Evolutionary conservation across 495 filamentous ascomycete species (phyloP).

Genomic region (Penicillium waksmanii): DNA sequence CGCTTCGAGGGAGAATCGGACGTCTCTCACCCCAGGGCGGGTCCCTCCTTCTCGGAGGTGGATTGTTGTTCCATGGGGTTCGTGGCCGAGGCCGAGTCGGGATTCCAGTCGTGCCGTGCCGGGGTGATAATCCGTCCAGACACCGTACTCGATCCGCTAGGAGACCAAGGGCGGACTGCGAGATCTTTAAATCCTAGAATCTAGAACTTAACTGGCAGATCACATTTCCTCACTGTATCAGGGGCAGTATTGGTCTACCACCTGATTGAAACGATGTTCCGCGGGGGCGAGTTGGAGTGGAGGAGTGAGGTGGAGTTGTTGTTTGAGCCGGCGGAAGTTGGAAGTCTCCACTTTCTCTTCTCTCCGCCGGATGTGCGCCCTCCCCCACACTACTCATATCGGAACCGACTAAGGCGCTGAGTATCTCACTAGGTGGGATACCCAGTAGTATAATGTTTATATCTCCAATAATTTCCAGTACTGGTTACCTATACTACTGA

Average conservation of each 20-base stretch:
- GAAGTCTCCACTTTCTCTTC: background rate
- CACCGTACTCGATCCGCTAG: background rate
- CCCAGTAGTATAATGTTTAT: too few relatives aligned
- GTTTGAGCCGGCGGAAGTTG: background rate
- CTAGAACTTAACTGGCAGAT: too few relatives aligned
- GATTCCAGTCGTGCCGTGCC: background rate
- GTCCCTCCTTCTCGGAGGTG: background rate
- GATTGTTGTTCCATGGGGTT: slow-evolving; percentile 1
- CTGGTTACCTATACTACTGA: too few relatives aligned
- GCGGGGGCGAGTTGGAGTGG: background rate
- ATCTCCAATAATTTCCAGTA: too few relatives aligned
- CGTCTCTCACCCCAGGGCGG: slow-evolving; percentile 4
- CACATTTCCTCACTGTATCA: too few relatives aligned
- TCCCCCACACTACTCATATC: too few relatives aligned
- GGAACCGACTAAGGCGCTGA: too few relatives aligned
- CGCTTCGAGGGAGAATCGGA: background rate
- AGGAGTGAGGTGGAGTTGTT: background rate
- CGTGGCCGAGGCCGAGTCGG: background rate
- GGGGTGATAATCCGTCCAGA: background rate
- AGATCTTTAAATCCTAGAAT: too few relatives aligned
- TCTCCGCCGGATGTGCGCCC: background rate
- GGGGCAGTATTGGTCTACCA: too few relatives aligned
- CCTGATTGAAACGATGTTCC: background rate
- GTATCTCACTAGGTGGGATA: too few relatives aligned
- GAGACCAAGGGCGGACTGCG: too few relatives aligned